These are phyloP conservation scores for Pythium brassicae DNA, from an alignment of 352 stramenopile species.

Conservation along the genomic window DNA sequence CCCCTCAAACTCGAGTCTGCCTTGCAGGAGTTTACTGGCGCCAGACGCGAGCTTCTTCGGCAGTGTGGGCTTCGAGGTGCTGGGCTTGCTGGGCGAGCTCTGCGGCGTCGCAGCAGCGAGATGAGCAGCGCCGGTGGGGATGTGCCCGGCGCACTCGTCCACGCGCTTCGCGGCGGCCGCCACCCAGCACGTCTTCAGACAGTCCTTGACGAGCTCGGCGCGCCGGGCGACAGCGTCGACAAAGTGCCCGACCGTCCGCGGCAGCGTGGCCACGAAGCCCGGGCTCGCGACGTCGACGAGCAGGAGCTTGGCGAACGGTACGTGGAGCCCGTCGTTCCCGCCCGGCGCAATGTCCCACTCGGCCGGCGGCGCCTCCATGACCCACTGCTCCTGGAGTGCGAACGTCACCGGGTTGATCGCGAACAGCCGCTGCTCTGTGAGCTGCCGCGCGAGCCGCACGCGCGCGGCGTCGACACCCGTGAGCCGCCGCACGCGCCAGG, in stretches of 20 bases:
- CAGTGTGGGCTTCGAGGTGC: not conserved
- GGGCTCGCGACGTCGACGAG: constrained; percentile 77
- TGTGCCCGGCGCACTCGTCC: constrained; percentile 53
- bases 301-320: constrained; percentile 65
- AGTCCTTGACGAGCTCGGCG: constrained; percentile 83
- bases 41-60: constrained; percentile 18
- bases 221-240: constrained; percentile 72
- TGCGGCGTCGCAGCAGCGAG: not conserved
- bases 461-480: constrained; percentile 63
- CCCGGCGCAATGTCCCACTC: constrained; percentile 69
- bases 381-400: constrained; percentile 87
- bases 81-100: constrained; percentile 1
- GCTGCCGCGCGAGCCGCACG: constrained; percentile 32
- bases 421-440: constrained; percentile 54
- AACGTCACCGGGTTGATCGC: constrained; percentile 79
- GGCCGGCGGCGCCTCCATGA: constrained; percentile 55
- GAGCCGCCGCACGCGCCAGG: constrained; percentile 78
- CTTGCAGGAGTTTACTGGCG: constrained; percentile 30
- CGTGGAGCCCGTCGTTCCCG: constrained; percentile 10
- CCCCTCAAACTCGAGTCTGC: constrained; percentile 57
- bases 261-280: constrained; percentile 64
- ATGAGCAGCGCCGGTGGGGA: constrained; percentile 16
- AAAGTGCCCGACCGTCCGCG: constrained; percentile 83
- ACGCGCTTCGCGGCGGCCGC: constrained; percentile 61
- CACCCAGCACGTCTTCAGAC: constrained; percentile 81